These are phyloP conservation scores for Curvularia eragrostidis DNA, from an alignment of 2,329 filamentous ascomycete genomes.

Conservation along the genomic window DNA sequence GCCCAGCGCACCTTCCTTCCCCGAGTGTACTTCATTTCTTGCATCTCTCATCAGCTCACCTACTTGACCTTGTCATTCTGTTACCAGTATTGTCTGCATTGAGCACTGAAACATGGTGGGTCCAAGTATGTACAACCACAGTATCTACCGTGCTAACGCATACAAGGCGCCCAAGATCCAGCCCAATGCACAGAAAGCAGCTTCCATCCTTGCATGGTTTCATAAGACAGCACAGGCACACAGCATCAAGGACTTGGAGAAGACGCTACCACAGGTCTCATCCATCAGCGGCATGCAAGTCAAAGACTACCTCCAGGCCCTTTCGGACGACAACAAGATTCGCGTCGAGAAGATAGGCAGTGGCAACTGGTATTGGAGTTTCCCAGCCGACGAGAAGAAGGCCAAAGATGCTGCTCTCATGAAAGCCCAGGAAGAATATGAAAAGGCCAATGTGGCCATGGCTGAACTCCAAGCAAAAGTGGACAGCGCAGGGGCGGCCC, in stretches of 20 bases:
- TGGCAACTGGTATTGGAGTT: conserved; percentile 76
- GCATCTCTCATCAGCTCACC: background rate
- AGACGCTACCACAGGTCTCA: conserved; percentile 65
- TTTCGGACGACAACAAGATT: conserved; percentile 67
- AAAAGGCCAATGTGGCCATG: conserved; percentile 45
- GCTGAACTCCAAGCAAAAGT: conserved; percentile 52
- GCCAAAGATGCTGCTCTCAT: conserved; percentile 50
- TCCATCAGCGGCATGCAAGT: conserved; percentile 71
- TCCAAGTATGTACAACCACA: background rate
- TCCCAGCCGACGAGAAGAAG: conserved; percentile 64
- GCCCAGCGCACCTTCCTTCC: background rate
- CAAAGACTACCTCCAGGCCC: conserved; percentile 69
- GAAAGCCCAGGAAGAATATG: conserved; percentile 48
- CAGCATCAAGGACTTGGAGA: conserved; percentile 72
- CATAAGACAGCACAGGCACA: conserved; percentile 66
- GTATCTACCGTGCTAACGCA: conserved; percentile 17
- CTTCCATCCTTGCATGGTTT: conserved; percentile 65
- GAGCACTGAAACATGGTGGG: conserved; percentile 17
- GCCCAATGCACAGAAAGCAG: conserved; percentile 64
- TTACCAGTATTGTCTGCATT: background rate
- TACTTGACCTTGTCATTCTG: background rate
- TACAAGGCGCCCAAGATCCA: conserved; percentile 61
- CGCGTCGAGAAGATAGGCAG: conserved; percentile 73
- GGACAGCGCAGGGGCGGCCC: conserved; percentile 47
- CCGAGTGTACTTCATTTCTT: background rate